A percentile compares a stretch with the other conserved stretches of the same genome.
These are phyloP conservation scores for Phyllosticta citrichinensis DNA, from an alignment of 2,329 filamentous ascomycete genomes.

Conservation along the genomic window DNA sequence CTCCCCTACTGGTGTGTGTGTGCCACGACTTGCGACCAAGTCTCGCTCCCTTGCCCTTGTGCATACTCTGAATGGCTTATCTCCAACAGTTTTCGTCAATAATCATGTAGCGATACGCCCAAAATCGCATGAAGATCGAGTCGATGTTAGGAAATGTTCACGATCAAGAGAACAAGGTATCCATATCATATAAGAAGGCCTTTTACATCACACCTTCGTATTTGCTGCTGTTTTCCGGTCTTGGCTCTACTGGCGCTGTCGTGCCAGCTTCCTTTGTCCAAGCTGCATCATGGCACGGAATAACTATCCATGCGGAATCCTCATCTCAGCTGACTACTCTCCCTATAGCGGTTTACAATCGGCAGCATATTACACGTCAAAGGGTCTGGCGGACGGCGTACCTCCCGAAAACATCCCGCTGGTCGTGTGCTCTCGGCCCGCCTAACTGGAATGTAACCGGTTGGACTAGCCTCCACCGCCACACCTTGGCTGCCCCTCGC, in stretches of 20 bases:
- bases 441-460: conserved; percentile 6
- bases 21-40: no score
- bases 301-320: not conserved
- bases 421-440: conserved; percentile 2
- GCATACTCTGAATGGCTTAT: not conserved
- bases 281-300: not conserved
- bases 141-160: not conserved
- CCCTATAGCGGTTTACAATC: not conserved
- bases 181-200: not conserved
- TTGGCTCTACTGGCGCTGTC: not conserved
- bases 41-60: no score
- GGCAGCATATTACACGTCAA: not conserved
- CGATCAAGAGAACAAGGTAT: not conserved
- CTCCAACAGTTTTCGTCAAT: not conserved
- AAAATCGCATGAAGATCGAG: not conserved
- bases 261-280: not conserved
- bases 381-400: not conserved
- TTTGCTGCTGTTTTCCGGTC: not conserved
- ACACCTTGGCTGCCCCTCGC: not conserved
- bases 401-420: not conserved
- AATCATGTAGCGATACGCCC: not conserved
- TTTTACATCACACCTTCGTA: not conserved
- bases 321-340: not conserved
- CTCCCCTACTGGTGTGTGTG: no score
- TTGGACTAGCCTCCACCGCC: not conserved